Percentiles rank a stretch among this genome's conserved stretches.
phyloP scores from a whole-genome alignment of 495 filamentous ascomycete species.

The Rusavskia elegans region DNA sequence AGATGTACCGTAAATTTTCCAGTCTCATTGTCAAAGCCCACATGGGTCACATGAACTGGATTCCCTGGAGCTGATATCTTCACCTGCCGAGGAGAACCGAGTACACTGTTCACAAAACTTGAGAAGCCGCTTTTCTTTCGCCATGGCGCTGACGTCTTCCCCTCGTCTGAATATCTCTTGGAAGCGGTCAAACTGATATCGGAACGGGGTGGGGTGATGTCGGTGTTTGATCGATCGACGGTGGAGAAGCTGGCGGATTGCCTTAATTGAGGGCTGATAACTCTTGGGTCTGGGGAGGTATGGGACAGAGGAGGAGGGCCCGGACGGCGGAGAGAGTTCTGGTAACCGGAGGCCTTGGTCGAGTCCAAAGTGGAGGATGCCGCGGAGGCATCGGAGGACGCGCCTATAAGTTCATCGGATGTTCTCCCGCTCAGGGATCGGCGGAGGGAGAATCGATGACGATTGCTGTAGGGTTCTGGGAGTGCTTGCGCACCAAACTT shows the following conservation, averaged over 20 bases:
- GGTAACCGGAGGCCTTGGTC: conserved; percentile 36
- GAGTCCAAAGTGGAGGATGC: conserved; percentile 52
- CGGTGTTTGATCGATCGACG: conserved; percentile 36
- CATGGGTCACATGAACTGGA: conserved; percentile 93
- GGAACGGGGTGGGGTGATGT: conserved; percentile 36
- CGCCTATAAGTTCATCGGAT: conserved; percentile 56
- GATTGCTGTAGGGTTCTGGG: conserved; percentile 22
- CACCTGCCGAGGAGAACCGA: conserved; percentile 76
- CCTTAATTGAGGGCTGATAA: conserved; percentile 46
- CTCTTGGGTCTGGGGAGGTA: conserved; percentile 38
- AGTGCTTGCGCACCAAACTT: conserved; percentile 23
- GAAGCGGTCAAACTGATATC: conserved; percentile 24
- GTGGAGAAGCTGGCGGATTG: conserved; percentile 71
- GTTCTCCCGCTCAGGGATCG: conserved; percentile 43
- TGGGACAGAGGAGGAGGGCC: conserved; percentile 30
- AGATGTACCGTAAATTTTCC: conserved; percentile 84
- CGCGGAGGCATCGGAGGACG: conserved; percentile 50
- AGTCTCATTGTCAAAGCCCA: conserved; percentile 91
- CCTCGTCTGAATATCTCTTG: conserved; percentile 78
- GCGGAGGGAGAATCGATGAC: conserved; percentile 12
- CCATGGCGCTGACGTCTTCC: conserved; percentile 37
- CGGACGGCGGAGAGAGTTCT: conserved; percentile 20
- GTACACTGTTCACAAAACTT: conserved; percentile 81
- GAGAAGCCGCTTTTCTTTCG: conserved; percentile 92
- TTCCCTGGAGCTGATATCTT: conserved; percentile 94